Percentiles rank a stretch among this genome's conserved stretches.
Evolutionary conservation across 2,329 filamentous ascomycete species (phyloP).

Genomic region (Hortaea werneckii): DNA sequence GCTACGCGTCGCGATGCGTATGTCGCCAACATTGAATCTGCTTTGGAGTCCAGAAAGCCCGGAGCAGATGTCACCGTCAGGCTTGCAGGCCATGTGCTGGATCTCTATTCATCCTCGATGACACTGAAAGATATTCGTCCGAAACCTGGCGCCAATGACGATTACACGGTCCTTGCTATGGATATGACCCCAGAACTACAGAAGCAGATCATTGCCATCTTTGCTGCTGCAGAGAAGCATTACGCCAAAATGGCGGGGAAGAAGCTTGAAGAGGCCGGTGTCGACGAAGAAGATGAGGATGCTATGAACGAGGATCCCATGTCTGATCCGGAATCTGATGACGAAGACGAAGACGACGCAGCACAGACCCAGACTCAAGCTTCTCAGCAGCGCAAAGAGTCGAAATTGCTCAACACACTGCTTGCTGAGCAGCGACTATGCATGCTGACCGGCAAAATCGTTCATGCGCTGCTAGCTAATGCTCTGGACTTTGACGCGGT

Average conservation of each 20-base stretch:
- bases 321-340: conserved; percentile 46
- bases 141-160: conserved; percentile 30
- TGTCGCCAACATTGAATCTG: conserved; percentile 37
- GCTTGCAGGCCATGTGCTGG: conserved; percentile 66
- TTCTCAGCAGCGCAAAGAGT: conserved; percentile 49
- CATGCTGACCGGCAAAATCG: conserved; percentile 73
- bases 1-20: conserved; percentile 43
- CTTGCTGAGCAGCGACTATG: conserved; percentile 79
- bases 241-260: conserved; percentile 56
- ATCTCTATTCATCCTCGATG: conserved; percentile 71
- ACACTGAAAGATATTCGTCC: conserved; percentile 41
- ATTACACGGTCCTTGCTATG: conserved; percentile 45
- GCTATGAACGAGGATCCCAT: conserved; percentile 53
- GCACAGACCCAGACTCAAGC: conserved; percentile 36
- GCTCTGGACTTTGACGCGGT: conserved; percentile 62
- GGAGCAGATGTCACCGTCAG: conserved; percentile 65
- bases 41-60: conserved; percentile 37
- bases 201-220: conserved; percentile 62
- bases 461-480: conserved; percentile 66
- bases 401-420: conserved; percentile 47
- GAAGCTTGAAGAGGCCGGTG: conserved; percentile 37
- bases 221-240: conserved; percentile 63
- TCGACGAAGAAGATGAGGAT: conserved; percentile 34
- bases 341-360: conserved; percentile 25
- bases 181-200: conserved; percentile 55